Conservation (phyloP, 352 stramenopile genomes). For the Globisporangium okanoganense region DNA sequence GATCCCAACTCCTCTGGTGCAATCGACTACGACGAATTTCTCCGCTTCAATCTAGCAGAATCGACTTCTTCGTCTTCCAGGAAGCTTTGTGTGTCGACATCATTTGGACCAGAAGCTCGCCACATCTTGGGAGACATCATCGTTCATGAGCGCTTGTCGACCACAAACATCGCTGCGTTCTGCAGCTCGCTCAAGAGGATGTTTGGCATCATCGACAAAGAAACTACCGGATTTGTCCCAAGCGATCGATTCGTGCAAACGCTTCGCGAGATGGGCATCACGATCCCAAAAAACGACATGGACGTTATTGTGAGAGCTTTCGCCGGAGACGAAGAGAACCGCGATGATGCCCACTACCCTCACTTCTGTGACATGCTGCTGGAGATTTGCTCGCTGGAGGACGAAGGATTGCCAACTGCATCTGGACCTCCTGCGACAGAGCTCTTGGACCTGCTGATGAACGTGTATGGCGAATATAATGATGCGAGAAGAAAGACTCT, state of each 20-base stretch:
- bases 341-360: constrained; percentile 39
- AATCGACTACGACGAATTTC: constrained; percentile 73
- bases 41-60: constrained; percentile 71
- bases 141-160: constrained; percentile 41
- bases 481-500: constrained; percentile 19
- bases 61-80: constrained; percentile 43
- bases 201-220: constrained; percentile 80
- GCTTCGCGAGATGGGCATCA: constrained; percentile 60
- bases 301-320: constrained; percentile 45
- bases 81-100: constrained; percentile 12
- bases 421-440: constrained; percentile 34
- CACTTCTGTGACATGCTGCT: constrained; percentile 57
- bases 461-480: constrained; percentile 39
- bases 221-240: constrained; percentile 48
- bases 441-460: constrained; percentile 46
- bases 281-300: constrained; percentile 32
- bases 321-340: constrained; percentile 19
- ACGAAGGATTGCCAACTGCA: constrained; percentile 17
- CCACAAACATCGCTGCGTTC: constrained; percentile 38
- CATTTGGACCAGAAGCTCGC: constrained; percentile 20
- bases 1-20: constrained; percentile 61
- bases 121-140: constrained; percentile 48
- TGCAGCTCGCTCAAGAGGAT: constrained; percentile 72
- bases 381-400: constrained; percentile 36
- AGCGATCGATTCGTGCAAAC: constrained; percentile 47